These are phyloP conservation scores for Plasmodium berghei DNA, from an alignment of 169 alveolate species.

Conservation along the genomic window DNA sequence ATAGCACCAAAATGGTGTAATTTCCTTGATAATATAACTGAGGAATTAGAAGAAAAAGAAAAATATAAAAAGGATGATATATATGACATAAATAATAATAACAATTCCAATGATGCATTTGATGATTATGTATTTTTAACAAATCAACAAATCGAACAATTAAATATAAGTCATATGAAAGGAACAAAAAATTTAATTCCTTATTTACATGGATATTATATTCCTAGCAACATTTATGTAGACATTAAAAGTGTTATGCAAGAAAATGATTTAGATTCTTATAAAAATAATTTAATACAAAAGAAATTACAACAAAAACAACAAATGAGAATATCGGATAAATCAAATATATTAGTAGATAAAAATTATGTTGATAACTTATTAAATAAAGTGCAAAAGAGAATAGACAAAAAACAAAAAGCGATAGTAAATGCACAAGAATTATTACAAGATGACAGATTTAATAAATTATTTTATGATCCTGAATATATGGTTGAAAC, in stretches of 20 bases:
- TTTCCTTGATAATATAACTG: conserved; percentile 96
- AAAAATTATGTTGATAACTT: conserved; percentile 50
- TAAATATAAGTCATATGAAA: conserved; percentile 92
- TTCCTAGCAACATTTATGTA: conserved; percentile 90
- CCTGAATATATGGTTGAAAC: conserved; percentile 70
- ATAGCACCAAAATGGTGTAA: conserved; percentile 98
- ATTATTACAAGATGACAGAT: conserved; percentile 40
- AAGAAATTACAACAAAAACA: conserved; percentile 88
- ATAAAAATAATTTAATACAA: conserved; percentile 84
- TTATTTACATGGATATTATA: conserved; percentile 96
- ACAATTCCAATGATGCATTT: conserved; percentile 74
- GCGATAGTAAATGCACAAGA: conserved; percentile 48
- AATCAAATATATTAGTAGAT: conserved; percentile 8
- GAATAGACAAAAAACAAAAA: conserved; percentile 40
- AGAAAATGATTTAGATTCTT: conserved; percentile 88
- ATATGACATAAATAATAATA: conserved; percentile 76
- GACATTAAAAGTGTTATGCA: conserved; percentile 88
- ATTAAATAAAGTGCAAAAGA: conserved; percentile 36
- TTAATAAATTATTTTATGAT: conserved; percentile 57
- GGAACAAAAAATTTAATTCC: conserved; percentile 96
- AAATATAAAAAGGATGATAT: conserved; percentile 77
- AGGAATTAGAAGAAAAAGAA: conserved; percentile 94
- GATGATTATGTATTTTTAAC: conserved; percentile 97
- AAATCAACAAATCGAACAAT: conserved; percentile 92
- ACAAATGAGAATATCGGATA: conserved; percentile 85